A percentile compares a stretch with the other conserved stretches of the same genome.
phyloP scores from a whole-genome alignment of 306 rosid genomes.

The Albizia julibrissin region DNA sequence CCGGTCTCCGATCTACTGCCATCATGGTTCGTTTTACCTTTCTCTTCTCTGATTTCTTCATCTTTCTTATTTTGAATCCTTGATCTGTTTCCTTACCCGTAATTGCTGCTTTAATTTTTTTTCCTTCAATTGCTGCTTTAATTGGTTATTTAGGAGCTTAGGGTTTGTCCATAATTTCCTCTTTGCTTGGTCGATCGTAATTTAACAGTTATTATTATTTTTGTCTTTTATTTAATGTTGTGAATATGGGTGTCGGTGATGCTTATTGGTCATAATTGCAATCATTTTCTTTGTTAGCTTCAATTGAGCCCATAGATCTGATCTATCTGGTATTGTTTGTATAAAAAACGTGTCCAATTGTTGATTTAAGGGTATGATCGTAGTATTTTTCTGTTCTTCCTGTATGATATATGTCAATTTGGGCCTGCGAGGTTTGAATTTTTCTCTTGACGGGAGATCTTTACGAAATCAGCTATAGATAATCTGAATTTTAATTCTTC shows the following conservation, averaged over 20 bases:
- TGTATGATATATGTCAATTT: not conserved
- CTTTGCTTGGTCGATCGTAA: not conserved
- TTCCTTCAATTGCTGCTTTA: no score
- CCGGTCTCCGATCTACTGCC: constrained; percentile 16
- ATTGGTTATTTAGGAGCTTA: not conserved
- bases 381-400: not conserved
- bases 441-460: not conserved
- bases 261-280: not conserved
- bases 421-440: constrained; percentile 11
- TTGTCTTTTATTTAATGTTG: not conserved
- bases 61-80: not conserved
- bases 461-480: not conserved
- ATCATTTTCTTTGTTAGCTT: not conserved
- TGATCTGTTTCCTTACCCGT: not conserved
- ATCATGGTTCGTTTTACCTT: constrained; percentile 37
- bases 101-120: not conserved
- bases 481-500: not conserved
- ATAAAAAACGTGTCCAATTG: not conserved
- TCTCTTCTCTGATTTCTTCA: not conserved
- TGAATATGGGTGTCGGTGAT: not conserved
- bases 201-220: not conserved
- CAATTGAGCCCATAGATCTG: constrained; percentile 29
- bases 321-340: not conserved
- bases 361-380: not conserved
- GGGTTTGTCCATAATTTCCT: not conserved